phyloP scores from a whole-genome alignment of 306 rosid genomes.

The Cucurbita argyrosperma region DNA sequence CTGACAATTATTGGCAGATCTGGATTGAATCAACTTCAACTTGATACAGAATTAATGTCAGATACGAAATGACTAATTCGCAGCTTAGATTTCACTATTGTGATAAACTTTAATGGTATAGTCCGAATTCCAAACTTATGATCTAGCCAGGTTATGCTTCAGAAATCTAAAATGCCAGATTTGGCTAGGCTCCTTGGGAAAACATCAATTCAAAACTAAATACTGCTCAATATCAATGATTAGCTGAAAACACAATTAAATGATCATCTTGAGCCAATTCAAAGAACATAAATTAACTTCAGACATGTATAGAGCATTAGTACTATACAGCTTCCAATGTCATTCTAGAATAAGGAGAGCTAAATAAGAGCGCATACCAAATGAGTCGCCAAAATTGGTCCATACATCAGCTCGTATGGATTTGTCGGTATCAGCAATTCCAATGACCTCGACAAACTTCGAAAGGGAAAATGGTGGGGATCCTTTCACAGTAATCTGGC shows the following conservation, averaged over 20 bases:
- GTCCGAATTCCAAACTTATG: neutral
- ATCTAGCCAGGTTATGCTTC: neutral
- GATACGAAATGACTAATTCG: neutral
- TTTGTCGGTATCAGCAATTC: conserved; percentile 65
- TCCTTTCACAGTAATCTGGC: conserved; percentile 57
- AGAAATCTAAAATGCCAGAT: neutral
- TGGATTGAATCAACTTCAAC: neutral
- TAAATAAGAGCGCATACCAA: conserved; percentile 33
- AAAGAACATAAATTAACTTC: neutral
- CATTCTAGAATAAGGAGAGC: neutral
- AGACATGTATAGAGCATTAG: neutral
- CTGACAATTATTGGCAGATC: neutral
- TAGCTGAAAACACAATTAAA: neutral
- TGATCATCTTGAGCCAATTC: neutral
- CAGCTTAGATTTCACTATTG: neutral
- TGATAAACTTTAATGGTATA: neutral
- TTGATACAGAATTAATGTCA: neutral
- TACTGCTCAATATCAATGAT: neutral
- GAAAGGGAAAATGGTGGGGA: conserved; percentile 39
- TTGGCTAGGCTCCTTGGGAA: neutral
- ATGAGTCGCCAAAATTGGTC: conserved; percentile 72
- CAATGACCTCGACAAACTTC: conserved; percentile 70
- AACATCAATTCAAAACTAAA: neutral
- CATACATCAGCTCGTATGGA: conserved; percentile 67
- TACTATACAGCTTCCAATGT: neutral